These are phyloP conservation scores for Cucurbita argyrosperma DNA, from an alignment of 306 rosid species.

Conservation along the genomic window DNA sequence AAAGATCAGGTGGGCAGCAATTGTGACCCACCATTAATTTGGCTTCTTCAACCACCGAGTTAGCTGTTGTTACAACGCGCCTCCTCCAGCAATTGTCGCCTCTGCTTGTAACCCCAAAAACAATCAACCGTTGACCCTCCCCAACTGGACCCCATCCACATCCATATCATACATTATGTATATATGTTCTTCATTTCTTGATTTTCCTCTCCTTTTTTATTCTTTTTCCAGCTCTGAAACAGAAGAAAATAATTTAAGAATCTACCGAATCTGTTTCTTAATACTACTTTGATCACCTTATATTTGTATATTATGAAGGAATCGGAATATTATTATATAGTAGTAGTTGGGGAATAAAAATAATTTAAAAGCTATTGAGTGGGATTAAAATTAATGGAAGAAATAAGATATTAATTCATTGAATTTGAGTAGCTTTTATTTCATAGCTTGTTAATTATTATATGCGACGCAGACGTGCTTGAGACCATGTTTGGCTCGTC, in stretches of 20 bases:
- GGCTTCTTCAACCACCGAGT: background rate
- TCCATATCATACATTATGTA: background rate
- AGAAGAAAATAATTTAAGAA: no score
- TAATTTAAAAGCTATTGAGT: background rate
- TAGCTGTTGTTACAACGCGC: background rate
- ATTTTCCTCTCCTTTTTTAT: background rate
- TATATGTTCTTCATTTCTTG: background rate
- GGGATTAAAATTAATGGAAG: background rate
- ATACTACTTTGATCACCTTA: no score
- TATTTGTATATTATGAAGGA: no score
- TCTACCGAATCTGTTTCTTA: no score
- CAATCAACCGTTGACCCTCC: background rate
- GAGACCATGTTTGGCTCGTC: background rate
- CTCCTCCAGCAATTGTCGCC: background rate
- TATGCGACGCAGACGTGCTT: no score
- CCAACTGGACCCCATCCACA: background rate
- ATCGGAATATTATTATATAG: no score
- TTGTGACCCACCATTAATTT: background rate
- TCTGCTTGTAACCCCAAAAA: background rate
- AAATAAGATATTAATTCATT: background rate
- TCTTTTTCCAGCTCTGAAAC: background rate
- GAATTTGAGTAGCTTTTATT: background rate
- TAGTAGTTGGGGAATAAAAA: background rate
- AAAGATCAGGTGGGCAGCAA: background rate
- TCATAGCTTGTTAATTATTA: no score